phyloP scores from a whole-genome alignment of 495 filamentous ascomycete species.

The Podospora anserina region DNA sequence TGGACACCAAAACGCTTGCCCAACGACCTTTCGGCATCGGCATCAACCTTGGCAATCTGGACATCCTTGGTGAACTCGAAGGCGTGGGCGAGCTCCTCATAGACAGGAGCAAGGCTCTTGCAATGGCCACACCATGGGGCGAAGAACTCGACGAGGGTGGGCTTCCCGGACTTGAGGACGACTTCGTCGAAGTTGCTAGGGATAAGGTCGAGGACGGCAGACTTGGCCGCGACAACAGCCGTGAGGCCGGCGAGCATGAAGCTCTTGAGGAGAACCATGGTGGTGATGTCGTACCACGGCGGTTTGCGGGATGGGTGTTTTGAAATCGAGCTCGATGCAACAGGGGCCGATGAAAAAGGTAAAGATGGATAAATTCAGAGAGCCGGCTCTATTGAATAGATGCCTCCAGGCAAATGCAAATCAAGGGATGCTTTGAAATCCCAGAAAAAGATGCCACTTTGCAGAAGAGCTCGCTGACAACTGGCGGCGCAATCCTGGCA shows the following conservation, averaged over 20 bases:
- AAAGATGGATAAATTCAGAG: slow-evolving; percentile 6
- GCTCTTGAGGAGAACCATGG: slow-evolving; percentile 53
- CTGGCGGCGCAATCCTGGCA: slow-evolving; percentile 10
- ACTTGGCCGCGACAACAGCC: slow-evolving; percentile 49
- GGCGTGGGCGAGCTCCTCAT: slow-evolving; percentile 80
- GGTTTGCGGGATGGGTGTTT: neutral
- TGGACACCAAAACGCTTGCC: slow-evolving; percentile 83
- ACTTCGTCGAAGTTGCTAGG: slow-evolving; percentile 86
- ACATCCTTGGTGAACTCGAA: slow-evolving; percentile 75
- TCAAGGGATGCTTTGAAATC: slow-evolving; percentile 33
- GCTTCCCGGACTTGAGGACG: slow-evolving; percentile 88
- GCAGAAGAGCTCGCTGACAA: slow-evolving; percentile 14
- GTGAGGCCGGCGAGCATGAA: slow-evolving; percentile 49
- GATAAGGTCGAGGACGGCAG: slow-evolving; percentile 78
- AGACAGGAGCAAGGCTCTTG: slow-evolving; percentile 92
- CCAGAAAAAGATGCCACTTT: slow-evolving; percentile 37
- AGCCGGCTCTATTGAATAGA: slow-evolving; percentile 6
- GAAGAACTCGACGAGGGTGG: slow-evolving; percentile 97
- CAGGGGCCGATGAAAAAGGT: slow-evolving; percentile 3
- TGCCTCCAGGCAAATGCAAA: slow-evolving; percentile 17
- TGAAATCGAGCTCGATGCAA: slow-evolving; percentile 11
- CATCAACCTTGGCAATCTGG: slow-evolving; percentile 91
- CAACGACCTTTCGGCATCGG: slow-evolving; percentile 78
- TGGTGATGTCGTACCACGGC: slow-evolving; percentile 10
- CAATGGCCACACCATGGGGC: slow-evolving; percentile 98